phyloP scores from a whole-genome alignment of 371 early-diverging fungal species.

The Funneliformis caledonium region DNA sequence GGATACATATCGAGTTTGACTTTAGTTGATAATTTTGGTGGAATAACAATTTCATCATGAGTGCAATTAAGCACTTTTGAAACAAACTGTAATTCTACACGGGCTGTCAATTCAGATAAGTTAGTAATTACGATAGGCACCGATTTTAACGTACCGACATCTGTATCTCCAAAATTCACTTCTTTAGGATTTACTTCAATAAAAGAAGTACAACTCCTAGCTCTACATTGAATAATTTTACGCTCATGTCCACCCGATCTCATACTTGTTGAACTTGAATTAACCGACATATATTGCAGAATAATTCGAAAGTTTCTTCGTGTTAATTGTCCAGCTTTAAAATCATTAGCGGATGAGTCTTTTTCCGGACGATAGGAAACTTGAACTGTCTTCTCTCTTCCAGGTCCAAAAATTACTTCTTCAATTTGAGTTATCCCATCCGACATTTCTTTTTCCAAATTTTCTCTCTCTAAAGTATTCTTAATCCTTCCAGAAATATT shows the following conservation, averaged over 20 bases:
- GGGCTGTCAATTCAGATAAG: slow-evolving; percentile 85
- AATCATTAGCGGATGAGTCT: slow-evolving; percentile 61
- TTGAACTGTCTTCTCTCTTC: slow-evolving; percentile 81
- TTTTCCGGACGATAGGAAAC: slow-evolving; percentile 80
- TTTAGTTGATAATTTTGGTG: slow-evolving; percentile 80
- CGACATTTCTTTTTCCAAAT: slow-evolving; percentile 42
- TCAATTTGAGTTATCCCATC: slow-evolving; percentile 72
- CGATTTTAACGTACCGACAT: slow-evolving; percentile 92
- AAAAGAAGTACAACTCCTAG: slow-evolving; percentile 92
- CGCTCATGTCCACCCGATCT: slow-evolving; percentile 57
- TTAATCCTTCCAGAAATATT: slow-evolving; percentile 41
- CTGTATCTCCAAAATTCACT: slow-evolving; percentile 94
- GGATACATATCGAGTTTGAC: slow-evolving; percentile 95
- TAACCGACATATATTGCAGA: slow-evolving; percentile 66
- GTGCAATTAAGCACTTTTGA: slow-evolving; percentile 93
- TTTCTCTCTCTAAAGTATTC: slow-evolving; percentile 40
- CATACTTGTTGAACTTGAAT: slow-evolving; percentile 39
- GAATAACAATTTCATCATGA: slow-evolving; percentile 79
- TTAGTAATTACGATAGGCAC: slow-evolving; percentile 83
- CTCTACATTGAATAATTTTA: slow-evolving; percentile 89
- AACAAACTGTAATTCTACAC: slow-evolving; percentile 83
- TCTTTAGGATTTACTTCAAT: slow-evolving; percentile 82
- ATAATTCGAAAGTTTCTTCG: slow-evolving; percentile 79
- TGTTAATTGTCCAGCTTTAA: slow-evolving; percentile 78
- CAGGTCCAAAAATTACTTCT: slow-evolving; percentile 85